Conservation (phyloP, 208 protist genomes). For the Sergeia podlipaevii region DNA sequence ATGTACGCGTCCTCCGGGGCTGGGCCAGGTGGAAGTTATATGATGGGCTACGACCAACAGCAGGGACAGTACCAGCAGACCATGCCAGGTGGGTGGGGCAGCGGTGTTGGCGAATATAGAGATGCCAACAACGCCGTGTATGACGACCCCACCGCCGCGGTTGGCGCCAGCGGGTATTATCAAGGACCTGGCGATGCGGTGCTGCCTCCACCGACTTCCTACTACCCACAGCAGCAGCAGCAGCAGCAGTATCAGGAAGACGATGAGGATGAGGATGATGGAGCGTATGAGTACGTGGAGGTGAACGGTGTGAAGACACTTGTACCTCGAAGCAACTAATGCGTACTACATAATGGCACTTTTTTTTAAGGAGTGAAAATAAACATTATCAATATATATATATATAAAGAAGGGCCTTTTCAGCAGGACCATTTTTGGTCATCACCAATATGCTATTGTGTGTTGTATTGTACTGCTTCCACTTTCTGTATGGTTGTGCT, state of each 20-base stretch:
- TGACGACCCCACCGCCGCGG: background rate
- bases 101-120: background rate
- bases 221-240: constrained; percentile 18
- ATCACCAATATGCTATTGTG: no score
- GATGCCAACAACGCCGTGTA: background rate
- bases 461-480: background rate
- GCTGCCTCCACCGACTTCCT: background rate
- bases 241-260: no score
- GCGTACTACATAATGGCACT: no score
- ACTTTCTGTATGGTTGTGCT: background rate
- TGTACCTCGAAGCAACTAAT: constrained; percentile 24
- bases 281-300: constrained; percentile 67
- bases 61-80: no score
- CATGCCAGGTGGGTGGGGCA: no score
- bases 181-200: background rate
- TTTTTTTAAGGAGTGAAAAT: no score
- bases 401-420: no score
- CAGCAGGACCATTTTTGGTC: no score
- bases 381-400: no score
- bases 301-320: constrained; percentile 63
- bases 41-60: no score
- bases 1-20: no score
- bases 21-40: no score
- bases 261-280: constrained; percentile 49
- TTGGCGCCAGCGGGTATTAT: background rate